Percentiles rank a stretch among this genome's conserved stretches.
phyloP scores from a whole-genome alignment of 2,329 filamentous ascomycete species.

The Iodosphaeria phyllophila region DNA sequence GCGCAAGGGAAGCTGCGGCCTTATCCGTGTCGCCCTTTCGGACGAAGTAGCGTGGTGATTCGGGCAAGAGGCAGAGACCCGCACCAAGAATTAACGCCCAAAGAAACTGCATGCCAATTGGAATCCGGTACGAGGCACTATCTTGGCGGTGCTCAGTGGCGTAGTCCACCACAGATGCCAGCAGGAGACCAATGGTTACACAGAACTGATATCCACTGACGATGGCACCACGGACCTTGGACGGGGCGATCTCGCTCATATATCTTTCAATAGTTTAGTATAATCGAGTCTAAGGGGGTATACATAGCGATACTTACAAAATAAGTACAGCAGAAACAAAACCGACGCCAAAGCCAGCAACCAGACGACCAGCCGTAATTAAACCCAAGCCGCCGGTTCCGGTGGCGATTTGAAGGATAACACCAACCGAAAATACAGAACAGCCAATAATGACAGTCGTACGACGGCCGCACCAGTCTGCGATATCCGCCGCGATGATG shows the following conservation, averaged over 20 bases:
- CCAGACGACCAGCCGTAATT: constrained; percentile 54
- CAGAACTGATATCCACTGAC: constrained; percentile 76
- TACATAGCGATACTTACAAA: constrained; percentile 14
- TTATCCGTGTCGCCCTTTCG: constrained; percentile 52
- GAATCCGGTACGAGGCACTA: constrained; percentile 59
- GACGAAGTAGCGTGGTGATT: constrained; percentile 74
- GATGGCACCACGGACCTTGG: constrained; percentile 59
- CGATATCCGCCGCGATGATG: constrained; percentile 57
- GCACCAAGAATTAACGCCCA: constrained; percentile 59
- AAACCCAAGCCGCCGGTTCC: constrained; percentile 31
- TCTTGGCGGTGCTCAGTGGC: constrained; percentile 41
- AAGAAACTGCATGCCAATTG: constrained; percentile 61
- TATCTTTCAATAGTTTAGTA: constrained; percentile 22
- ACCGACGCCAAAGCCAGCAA: constrained; percentile 63
- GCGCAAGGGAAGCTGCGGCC: constrained; percentile 42
- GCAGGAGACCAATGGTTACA: constrained; percentile 60
- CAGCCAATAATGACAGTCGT: constrained; percentile 57
- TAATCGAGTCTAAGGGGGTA: not conserved
- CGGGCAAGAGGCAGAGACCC: constrained; percentile 61
- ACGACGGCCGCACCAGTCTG: constrained; percentile 57
- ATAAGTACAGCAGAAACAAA: constrained; percentile 69
- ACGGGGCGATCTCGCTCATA: constrained; percentile 67
- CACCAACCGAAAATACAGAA: constrained; percentile 49
- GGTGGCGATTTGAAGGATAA: constrained; percentile 44
- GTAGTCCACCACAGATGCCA: constrained; percentile 61